Evolutionary conservation across 257 asterid species (phyloP).

Genomic region (Solanum ossicruentum): DNA sequence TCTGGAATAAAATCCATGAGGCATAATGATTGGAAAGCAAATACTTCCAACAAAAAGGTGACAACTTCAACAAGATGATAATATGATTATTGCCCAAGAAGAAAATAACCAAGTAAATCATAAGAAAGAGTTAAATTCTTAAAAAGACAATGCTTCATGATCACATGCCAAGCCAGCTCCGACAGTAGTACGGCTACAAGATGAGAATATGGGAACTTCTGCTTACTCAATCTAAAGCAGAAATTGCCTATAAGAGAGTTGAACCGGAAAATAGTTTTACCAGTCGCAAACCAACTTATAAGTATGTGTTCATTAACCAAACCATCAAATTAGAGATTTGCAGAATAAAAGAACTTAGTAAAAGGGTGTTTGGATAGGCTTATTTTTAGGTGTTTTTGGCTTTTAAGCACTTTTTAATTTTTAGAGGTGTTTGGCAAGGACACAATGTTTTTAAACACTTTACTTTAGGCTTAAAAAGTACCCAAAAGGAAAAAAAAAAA

Average conservation of each 20-base stretch:
- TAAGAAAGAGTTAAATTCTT: not conserved
- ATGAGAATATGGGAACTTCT: not conserved
- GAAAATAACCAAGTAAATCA: not conserved
- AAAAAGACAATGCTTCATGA: not conserved
- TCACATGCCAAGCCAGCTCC: not conserved
- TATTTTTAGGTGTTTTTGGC: too few relatives aligned
- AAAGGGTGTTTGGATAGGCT: too few relatives aligned
- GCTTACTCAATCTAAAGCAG: not conserved
- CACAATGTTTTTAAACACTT: too few relatives aligned
- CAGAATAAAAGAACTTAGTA: not conserved
- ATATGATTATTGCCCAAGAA: not conserved
- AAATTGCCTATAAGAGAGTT: not conserved
- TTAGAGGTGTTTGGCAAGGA: too few relatives aligned
- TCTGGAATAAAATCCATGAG: not conserved
- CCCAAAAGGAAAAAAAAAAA: too few relatives aligned
- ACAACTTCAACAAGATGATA: not conserved
- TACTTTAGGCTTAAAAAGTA: too few relatives aligned
- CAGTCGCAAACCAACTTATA: not conserved
- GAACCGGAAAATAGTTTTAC: not conserved
- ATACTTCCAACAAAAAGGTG: not conserved
- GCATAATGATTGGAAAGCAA: not conserved
- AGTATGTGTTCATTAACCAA: not conserved
- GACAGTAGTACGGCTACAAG: not conserved
- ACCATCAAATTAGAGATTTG: not conserved
- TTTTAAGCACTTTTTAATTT: too few relatives aligned